Evolutionary conservation across 768 basidiomycete genomes (phyloP).

Genomic region (Chiua virens): DNA sequence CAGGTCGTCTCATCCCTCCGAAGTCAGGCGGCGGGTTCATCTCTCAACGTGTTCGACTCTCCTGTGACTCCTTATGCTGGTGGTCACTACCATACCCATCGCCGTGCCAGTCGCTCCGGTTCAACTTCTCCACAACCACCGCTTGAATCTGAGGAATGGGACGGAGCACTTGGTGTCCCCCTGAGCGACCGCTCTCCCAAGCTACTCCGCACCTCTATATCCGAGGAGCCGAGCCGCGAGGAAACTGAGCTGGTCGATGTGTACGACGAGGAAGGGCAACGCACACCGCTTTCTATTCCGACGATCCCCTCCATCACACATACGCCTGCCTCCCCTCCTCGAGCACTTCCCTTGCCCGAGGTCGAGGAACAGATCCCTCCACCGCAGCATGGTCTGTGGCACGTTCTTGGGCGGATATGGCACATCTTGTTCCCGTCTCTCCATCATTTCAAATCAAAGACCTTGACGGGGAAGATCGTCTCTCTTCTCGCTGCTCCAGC

Average conservation of each 20-base stretch:
- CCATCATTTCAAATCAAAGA: slow-evolving; percentile 69
- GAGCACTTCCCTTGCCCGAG: slow-evolving; percentile 43
- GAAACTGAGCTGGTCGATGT: slow-evolving; percentile 5
- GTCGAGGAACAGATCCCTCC: slow-evolving; percentile 43
- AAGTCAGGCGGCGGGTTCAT: slow-evolving; percentile 59
- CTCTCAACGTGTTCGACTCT: slow-evolving; percentile 65
- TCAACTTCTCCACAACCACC: slow-evolving; percentile 32
- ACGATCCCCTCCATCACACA: slow-evolving; percentile 57
- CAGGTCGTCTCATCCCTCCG: slow-evolving; percentile 84
- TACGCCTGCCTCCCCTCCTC: slow-evolving; percentile 48
- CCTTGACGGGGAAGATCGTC: slow-evolving; percentile 66
- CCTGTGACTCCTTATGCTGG: slow-evolving; percentile 70
- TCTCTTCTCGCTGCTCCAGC: slow-evolving; percentile 85
- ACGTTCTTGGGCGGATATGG: slow-evolving; percentile 41
- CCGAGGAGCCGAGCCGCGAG: slow-evolving; percentile 14
- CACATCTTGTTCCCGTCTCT: slow-evolving; percentile 86
- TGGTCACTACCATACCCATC: slow-evolving; percentile 64
- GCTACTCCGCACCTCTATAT: slow-evolving; percentile 31
- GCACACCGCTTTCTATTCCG: slow-evolving; percentile 23
- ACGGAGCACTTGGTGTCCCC: slow-evolving; percentile 48
- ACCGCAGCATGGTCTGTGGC: slow-evolving; percentile 33
- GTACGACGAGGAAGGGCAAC: slow-evolving; percentile 12
- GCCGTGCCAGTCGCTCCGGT: slow-evolving; percentile 26
- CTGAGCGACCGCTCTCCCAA: slow-evolving; percentile 50
- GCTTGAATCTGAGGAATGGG: slow-evolving; percentile 48